Evolutionary conservation across 2,329 filamentous ascomycete species (phyloP).

Genomic region (Phoma herbarum): DNA sequence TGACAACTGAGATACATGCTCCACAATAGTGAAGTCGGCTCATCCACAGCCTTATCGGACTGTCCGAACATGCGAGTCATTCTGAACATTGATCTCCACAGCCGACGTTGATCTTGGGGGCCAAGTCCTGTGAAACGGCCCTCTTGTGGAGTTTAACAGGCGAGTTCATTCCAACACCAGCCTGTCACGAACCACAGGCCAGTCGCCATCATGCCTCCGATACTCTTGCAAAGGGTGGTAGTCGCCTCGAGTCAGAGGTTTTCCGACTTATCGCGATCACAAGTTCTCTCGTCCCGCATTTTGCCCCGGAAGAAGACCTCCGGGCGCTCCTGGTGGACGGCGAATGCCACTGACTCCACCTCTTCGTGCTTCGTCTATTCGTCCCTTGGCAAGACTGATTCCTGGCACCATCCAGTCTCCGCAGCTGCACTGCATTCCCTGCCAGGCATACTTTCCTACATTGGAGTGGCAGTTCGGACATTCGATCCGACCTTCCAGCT

Average conservation of each 20-base stretch:
- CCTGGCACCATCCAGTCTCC: slow-evolving; percentile 89
- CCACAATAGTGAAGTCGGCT: background rate
- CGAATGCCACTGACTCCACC: slow-evolving; percentile 42
- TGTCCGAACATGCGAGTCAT: slow-evolving; percentile 11
- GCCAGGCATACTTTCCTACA: slow-evolving; percentile 94
- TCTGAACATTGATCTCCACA: background rate
- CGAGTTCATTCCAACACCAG: background rate
- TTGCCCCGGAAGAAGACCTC: slow-evolving; percentile 7
- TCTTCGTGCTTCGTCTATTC: slow-evolving; percentile 74
- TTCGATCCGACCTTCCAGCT: slow-evolving; percentile 81
- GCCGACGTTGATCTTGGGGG: slow-evolving; percentile 1
- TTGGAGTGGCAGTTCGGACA: slow-evolving; percentile 88
- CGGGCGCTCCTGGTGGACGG: slow-evolving; percentile 42
- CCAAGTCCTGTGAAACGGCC: background rate
- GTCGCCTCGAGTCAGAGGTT: background rate
- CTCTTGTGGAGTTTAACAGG: slow-evolving; percentile 2
- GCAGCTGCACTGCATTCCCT: slow-evolving; percentile 92
- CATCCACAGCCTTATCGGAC: slow-evolving; percentile 3
- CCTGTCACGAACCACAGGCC: background rate
- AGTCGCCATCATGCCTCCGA: background rate
- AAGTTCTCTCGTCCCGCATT: slow-evolving; percentile 12
- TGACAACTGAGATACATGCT: background rate
- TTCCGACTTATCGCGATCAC: slow-evolving; percentile 1
- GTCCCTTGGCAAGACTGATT: slow-evolving; percentile 83
- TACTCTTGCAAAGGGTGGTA: background rate